These are phyloP conservation scores for Draba incana DNA, from an alignment of 345 rosid genomes.

Conservation along the genomic window DNA sequence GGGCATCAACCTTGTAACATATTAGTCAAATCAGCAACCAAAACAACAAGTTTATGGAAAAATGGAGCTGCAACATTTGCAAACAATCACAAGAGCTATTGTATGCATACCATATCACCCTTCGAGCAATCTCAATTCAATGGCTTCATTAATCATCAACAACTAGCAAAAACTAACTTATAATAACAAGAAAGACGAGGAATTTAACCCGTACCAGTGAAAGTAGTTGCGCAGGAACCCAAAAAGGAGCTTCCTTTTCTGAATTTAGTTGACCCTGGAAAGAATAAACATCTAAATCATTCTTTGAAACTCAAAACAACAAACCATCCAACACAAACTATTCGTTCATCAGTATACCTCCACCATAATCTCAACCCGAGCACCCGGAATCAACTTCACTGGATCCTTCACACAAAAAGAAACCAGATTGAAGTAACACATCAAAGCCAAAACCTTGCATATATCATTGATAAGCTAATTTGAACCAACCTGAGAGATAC, in stretches of 20 bases:
- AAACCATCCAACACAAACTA: slow-evolving; percentile 30
- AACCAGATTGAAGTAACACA: slow-evolving; percentile 23
- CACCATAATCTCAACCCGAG: slow-evolving; percentile 70
- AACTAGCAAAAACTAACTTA: background rate
- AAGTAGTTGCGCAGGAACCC: slow-evolving; percentile 61
- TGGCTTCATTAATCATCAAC: slow-evolving; percentile 10
- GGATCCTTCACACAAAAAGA: slow-evolving; percentile 49
- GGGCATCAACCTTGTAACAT: slow-evolving; percentile 75
- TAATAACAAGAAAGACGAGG: slow-evolving; percentile 10
- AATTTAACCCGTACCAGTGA: slow-evolving; percentile 55
- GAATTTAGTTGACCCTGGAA: slow-evolving; percentile 49
- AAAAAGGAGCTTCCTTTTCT: slow-evolving; percentile 48
- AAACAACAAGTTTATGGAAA: slow-evolving; percentile 7
- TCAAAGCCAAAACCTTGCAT: background rate
- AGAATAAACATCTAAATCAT: slow-evolving; percentile 29
- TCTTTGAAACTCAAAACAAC: slow-evolving; percentile 11
- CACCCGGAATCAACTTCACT: slow-evolving; percentile 74
- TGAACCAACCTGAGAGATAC: slow-evolving; percentile 54
- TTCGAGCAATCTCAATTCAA: background rate
- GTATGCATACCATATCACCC: background rate
- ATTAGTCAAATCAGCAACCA: slow-evolving; percentile 30
- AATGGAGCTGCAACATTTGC: slow-evolving; percentile 6
- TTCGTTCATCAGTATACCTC: slow-evolving; percentile 55
- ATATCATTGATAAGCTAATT: background rate
- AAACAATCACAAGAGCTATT: background rate